A percentile compares a stretch with the other conserved stretches of the same genome.
phyloP scores from a whole-genome alignment of 306 rosid species.

The Hylodesmum podocarpum region DNA sequence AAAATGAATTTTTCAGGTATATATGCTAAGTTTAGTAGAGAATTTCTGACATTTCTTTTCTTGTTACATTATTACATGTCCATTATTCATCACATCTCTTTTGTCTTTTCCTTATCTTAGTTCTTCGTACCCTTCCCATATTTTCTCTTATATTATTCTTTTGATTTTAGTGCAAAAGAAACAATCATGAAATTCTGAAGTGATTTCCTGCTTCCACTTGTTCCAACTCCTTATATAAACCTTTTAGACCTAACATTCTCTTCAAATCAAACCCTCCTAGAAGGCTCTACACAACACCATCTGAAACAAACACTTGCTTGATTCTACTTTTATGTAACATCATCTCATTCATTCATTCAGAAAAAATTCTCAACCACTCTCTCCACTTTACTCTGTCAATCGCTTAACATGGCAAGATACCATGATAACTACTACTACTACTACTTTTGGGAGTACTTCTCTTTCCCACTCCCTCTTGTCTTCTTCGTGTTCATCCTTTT shows the following conservation, averaged over 20 bases:
- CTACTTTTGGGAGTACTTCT: constrained; percentile 50
- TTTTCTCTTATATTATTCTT: not conserved
- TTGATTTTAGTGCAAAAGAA: not conserved
- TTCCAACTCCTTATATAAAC: constrained; percentile 31
- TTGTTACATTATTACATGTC: too few relatives aligned
- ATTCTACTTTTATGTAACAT: not conserved
- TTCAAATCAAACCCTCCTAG: constrained; percentile 18
- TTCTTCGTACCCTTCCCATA: not conserved
- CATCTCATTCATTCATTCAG: not conserved
- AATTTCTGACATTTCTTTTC: not conserved
- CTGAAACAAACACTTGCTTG: too few relatives aligned
- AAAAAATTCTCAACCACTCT: not conserved
- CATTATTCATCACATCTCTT: not conserved
- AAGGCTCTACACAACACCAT: constrained; percentile 13
- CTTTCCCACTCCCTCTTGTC: constrained; percentile 62
- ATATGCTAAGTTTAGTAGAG: too few relatives aligned
- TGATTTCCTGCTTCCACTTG: not conserved
- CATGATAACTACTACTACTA: constrained; percentile 30
- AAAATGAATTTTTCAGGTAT: too few relatives aligned
- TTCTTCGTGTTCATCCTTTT: constrained; percentile 53
- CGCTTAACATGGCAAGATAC: constrained; percentile 48
- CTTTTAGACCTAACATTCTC: not conserved
- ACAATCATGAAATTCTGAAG: not conserved
- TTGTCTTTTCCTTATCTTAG: not conserved
- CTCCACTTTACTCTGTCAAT: not conserved